Percentiles rank a stretch among this genome's conserved stretches.
These are phyloP conservation scores for Endotrypanum monterogeii DNA, from an alignment of 208 protist species.

Conservation along the genomic window DNA sequence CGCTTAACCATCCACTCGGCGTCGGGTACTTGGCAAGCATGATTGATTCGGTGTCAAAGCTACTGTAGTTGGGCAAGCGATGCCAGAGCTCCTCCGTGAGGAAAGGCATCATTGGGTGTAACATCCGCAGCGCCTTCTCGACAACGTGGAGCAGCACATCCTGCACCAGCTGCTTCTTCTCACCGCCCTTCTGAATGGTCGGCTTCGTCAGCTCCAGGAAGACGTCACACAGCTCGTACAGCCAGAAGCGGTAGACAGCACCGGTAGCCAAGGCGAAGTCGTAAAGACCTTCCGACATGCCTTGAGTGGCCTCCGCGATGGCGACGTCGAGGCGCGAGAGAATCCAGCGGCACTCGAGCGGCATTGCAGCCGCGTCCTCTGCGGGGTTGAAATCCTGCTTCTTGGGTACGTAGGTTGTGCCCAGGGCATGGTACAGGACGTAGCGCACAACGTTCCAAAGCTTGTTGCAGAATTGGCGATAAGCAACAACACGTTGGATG, in stretches of 20 bases:
- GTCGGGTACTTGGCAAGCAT: slow-evolving; percentile 90
- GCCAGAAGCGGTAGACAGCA: slow-evolving; percentile 96
- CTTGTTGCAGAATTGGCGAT: slow-evolving; percentile 99
- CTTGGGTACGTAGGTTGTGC: slow-evolving; percentile 72
- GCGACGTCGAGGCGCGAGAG: slow-evolving; percentile 89
- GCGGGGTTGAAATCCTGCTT: slow-evolving; percentile 44
- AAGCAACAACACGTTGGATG: slow-evolving; percentile 96
- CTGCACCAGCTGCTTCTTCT: slow-evolving; percentile 82
- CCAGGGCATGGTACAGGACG: slow-evolving; percentile 92
- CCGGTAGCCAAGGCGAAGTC: slow-evolving; percentile 93
- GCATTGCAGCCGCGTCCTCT: slow-evolving; percentile 47
- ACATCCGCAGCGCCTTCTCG: slow-evolving; percentile 93
- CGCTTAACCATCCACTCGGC: slow-evolving; percentile 62
- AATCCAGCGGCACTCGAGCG: slow-evolving; percentile 97
- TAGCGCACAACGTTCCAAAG: slow-evolving; percentile 98
- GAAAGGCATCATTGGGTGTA: slow-evolving; percentile 99
- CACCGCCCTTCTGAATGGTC: slow-evolving; percentile 78
- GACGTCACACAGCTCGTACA: slow-evolving; percentile 98
- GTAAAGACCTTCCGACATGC: slow-evolving; percentile 81
- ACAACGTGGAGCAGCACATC: slow-evolving; percentile 93
- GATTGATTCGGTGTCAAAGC: slow-evolving; percentile 78
- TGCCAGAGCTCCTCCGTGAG: slow-evolving; percentile 99
- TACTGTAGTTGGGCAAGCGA: slow-evolving; percentile 85
- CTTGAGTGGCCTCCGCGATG: slow-evolving; percentile 71
- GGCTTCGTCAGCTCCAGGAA: slow-evolving; percentile 96